Base-by-base conservation (phyloP, 2,329 filamentous ascomycete genomes). In the Trichoderma harzianum region DNA sequence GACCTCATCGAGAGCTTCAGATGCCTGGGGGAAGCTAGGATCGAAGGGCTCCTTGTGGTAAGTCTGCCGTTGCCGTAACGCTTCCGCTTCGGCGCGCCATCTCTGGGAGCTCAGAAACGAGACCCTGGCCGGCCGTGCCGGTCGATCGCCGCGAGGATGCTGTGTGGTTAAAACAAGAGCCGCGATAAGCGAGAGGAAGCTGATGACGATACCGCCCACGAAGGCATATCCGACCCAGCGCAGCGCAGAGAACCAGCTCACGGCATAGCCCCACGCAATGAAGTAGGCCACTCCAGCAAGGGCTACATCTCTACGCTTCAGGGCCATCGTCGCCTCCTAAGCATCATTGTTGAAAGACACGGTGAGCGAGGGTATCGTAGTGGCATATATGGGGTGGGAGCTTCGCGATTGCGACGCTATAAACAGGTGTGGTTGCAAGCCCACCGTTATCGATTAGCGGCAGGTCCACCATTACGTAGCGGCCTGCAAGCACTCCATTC, bases 151-250 rank as follows among this genome's bases (percentile, higher is more conserved):
- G n/a, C 32, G 67, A 69, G 67, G 67, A 70, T 82, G 82, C 74
- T 85, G 84, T 77, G 90, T 90, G 53, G 79, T 77, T 67, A 81
- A 73, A 43, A 92, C 80, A 36, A 93, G 79, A 71, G 87, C 87
- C 68, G 87, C 88, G 71, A 89, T 80, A 71, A 92, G 78, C 71
- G 85, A 84, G 58, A 87, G 80, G 64, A 86, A 78, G 62, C 90
- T 83, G 74, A 90, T 78, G 74, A 91, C 76, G 74, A 87, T 84
- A 75, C 96, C 95, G 75, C 88, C 83, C 75, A 92, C 84, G 80
- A 98, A 94, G 76, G 95, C 93, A 82, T 97, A 93, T 77, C 92
- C 93, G 55, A 93, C 86, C 87, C 93, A 97, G 80, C 94, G 93
- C 75, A 98, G 85, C 72, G 90, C 84, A 34, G 95, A 94, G 77